phyloP scores from a whole-genome alignment of 495 filamentous ascomycete genomes.

The Hyaloscypha finlandica region DNA sequence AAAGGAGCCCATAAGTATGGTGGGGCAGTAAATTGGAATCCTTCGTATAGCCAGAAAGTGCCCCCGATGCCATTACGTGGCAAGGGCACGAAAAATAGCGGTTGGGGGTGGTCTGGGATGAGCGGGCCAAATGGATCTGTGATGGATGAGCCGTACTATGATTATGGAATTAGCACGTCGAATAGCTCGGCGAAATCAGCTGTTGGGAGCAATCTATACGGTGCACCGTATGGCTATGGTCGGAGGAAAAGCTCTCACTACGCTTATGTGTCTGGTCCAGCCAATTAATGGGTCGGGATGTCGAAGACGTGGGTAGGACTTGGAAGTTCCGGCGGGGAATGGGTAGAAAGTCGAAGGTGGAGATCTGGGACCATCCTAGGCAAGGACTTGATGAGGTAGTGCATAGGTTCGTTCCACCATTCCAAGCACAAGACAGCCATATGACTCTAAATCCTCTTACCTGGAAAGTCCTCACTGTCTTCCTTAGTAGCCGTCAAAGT shows the following conservation, averaged over 20 bases:
- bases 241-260: slow-evolving; percentile 1
- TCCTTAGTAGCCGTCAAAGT: no score
- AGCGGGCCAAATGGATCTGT: no score
- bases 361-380: no score
- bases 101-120: background rate
- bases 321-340: no score
- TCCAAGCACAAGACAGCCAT: no score
- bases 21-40: slow-evolving; percentile 5
- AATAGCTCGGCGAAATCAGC: background rate
- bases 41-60: background rate
- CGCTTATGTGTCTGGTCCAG: slow-evolving; percentile 6
- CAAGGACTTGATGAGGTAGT: no score
- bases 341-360: no score
- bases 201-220: background rate
- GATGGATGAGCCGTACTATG: background rate
- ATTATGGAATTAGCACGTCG: slow-evolving; percentile 1
- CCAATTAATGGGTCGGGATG: background rate
- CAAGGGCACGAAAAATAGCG: slow-evolving; percentile 4
- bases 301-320: background rate
- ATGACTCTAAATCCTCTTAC: no score
- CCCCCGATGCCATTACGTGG: no score
- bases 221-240: background rate
- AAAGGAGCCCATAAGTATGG: slow-evolving; percentile 12
- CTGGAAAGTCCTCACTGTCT: no score
- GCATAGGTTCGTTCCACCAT: no score